Conservation (phyloP, 345 rosid genomes). For the Pseudoturritis turrita region DNA sequence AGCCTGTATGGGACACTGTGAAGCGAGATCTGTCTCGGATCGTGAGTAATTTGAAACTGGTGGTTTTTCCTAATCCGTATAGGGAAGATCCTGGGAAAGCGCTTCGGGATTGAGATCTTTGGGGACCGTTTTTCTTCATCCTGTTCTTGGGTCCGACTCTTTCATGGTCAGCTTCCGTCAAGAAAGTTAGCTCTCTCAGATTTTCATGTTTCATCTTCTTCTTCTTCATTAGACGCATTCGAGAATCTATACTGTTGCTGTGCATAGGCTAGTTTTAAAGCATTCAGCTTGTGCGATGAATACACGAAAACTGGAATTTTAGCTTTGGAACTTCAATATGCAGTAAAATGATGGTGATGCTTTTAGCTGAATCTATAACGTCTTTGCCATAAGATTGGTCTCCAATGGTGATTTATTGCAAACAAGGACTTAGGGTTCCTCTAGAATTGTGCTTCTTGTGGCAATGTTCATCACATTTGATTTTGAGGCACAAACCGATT, state of each 20-base stretch:
- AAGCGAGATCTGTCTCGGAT: constrained; percentile 95
- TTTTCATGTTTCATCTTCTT: neutral
- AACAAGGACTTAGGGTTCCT: neutral
- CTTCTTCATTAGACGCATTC: neutral
- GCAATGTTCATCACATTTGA: neutral
- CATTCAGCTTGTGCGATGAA: too few relatives aligned
- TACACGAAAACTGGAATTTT: too few relatives aligned
- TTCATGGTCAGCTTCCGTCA: constrained; percentile 40
- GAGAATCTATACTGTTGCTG: neutral
- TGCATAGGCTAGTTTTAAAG: too few relatives aligned
- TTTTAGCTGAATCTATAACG: too few relatives aligned
- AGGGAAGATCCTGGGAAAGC: constrained; percentile 98
- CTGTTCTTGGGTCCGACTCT: constrained; percentile 85
- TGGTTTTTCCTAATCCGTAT: constrained; percentile 86
- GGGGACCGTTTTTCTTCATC: constrained; percentile 97
- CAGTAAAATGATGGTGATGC: neutral
- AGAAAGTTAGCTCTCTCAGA: constrained; percentile 9
- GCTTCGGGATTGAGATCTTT: constrained; percentile 96
- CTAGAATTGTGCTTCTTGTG: neutral
- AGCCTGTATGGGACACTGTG: constrained; percentile 97
- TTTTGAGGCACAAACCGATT: neutral
- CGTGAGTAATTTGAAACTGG: constrained; percentile 90
- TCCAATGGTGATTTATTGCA: neutral
- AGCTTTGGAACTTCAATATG: too few relatives aligned
- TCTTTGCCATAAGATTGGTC: too few relatives aligned